phyloP scores from a whole-genome alignment of 2,329 filamentous ascomycete genomes.

The Sclerotiophoma versabilis region DNA sequence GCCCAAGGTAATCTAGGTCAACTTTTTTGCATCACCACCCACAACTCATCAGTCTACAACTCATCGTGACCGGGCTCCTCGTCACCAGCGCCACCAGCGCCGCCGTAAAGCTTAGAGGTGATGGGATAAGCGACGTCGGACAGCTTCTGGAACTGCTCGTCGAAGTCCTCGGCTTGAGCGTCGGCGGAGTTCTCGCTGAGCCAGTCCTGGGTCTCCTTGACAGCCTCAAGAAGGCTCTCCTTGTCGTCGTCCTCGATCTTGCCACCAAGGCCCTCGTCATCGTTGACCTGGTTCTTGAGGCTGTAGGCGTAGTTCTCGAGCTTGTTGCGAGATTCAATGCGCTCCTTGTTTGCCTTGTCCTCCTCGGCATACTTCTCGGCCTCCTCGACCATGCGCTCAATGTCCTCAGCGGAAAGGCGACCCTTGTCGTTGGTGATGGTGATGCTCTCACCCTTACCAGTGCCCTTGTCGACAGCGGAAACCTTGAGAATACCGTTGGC shows the following conservation, averaged over 20 bases:
- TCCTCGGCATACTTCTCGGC: constrained; percentile 99
- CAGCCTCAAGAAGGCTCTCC: constrained; percentile 91
- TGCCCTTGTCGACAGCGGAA: constrained; percentile 95
- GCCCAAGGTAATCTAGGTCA: constrained; percentile 24
- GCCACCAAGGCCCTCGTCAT: constrained; percentile 94
- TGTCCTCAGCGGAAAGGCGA: constrained; percentile 93
- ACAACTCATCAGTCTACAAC: constrained; percentile 60
- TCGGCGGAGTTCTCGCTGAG: constrained; percentile 91
- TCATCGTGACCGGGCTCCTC: constrained; percentile 61
- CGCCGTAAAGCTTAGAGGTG: constrained; percentile 93
- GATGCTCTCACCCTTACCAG: constrained; percentile 95
- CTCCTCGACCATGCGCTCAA: constrained; percentile 98
- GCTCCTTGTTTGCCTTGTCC: constrained; percentile 96
- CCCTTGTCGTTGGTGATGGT: constrained; percentile 99
- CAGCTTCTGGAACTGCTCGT: constrained; percentile 99
- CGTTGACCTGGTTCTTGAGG: constrained; percentile 98
- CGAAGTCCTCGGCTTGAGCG: constrained; percentile 90
- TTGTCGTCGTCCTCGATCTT: constrained; percentile 99
- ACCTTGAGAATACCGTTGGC: constrained; percentile 99
- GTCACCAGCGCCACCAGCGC: constrained; percentile 68
- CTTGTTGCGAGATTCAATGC: constrained; percentile 94
- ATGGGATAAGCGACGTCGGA: constrained; percentile 97
- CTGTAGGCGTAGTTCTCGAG: constrained; percentile 99
- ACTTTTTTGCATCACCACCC: constrained; percentile 30
- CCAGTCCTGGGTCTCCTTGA: constrained; percentile 98